phyloP scores from a whole-genome alignment of 1,284 basidiomycete species.

The Pulveroboletus ridleyi region DNA sequence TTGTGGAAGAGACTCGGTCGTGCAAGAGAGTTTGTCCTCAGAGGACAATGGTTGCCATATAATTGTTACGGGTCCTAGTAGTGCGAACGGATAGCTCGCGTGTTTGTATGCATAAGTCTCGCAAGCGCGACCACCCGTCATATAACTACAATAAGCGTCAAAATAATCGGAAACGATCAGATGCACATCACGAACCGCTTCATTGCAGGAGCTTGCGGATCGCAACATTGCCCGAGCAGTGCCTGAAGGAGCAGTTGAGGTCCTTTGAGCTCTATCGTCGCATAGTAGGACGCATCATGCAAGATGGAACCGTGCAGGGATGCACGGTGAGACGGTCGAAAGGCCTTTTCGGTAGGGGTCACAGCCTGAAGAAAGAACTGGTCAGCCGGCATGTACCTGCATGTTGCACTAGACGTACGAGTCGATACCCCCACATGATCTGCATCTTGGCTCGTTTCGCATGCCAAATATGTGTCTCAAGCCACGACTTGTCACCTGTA shows the following conservation, averaged over 20 bases:
- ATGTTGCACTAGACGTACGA: conserved; percentile 53
- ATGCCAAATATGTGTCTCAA: conserved; percentile 95
- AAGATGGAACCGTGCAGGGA: conserved; percentile 83
- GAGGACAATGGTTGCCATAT: conserved; percentile 66
- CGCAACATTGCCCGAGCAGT: conserved; percentile 65
- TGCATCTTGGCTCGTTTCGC: conserved; percentile 95
- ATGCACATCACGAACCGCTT: conserved; percentile 51
- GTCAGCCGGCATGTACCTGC: neutral
- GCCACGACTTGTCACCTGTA: conserved; percentile 84
- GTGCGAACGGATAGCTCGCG: conserved; percentile 68
- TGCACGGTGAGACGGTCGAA: conserved; percentile 88
- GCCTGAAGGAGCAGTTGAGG: conserved; percentile 57
- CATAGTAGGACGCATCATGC: conserved; percentile 88
- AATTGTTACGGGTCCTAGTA: conserved; percentile 76
- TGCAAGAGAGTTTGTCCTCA: neutral
- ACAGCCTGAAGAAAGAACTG: conserved; percentile 55
- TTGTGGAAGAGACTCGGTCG: conserved; percentile 1
- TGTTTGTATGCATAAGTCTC: conserved; percentile 71
- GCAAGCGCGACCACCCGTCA: conserved; percentile 59
- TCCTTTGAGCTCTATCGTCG: conserved; percentile 77
- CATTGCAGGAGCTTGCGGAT: conserved; percentile 64
- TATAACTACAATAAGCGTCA: conserved; percentile 48
- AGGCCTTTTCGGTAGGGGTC: conserved; percentile 89
- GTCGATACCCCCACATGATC: conserved; percentile 87
- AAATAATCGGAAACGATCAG: neutral